Base-by-base conservation (phyloP, 179 eudicot species). In the Corrigiola litoralis region DNA sequence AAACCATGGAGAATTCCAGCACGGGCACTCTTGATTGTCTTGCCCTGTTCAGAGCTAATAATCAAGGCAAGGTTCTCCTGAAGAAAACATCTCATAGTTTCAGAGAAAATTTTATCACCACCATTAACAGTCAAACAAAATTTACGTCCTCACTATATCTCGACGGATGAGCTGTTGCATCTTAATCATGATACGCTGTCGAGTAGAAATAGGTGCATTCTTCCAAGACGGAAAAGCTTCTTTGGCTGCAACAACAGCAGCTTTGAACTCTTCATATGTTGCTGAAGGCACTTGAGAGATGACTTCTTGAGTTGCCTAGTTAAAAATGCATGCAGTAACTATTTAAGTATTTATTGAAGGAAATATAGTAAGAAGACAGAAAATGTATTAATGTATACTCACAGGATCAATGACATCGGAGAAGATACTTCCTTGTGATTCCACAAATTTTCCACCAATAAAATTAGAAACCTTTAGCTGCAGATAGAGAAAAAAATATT, bases 281-380 rank as follows among this genome's bases (percentile, higher is more conserved):
- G 96, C 75, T 58, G 82, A 78, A 31, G 92, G 92, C 32, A 86
- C 89, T 77, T 79, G 89, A 36, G 92, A 84, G 31, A 86, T 85
- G 62, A 88, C 84, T 70, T 82, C 78, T 67, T 88, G 89, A 50
- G 89, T 88, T 65, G 92, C 96, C 96, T 88, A 77, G 13, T 33
- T 27, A 6, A 25, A 49, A 62, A 37, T 58, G 27, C 41, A 58
- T 44, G 61, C 6, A n/a, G 60, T 42, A 63, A 24, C 45, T 18
- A 52, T n/a, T n/a, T n/a, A n/a, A n/a, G n/a, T 47, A 36, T 42
- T n/a, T 41, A 28, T 38, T 14, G 49, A 42, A 12, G 21, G 14
- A 58, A 12, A 21, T 46, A 36, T 46, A 59, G 36, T 23, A 9
- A 46, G 29, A 49, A 36, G 31, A 14, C 33, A 18, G 21, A 28